Conservation (phyloP, 495 filamentous ascomycete species). For the Penicillium atrosanguineum region DNA sequence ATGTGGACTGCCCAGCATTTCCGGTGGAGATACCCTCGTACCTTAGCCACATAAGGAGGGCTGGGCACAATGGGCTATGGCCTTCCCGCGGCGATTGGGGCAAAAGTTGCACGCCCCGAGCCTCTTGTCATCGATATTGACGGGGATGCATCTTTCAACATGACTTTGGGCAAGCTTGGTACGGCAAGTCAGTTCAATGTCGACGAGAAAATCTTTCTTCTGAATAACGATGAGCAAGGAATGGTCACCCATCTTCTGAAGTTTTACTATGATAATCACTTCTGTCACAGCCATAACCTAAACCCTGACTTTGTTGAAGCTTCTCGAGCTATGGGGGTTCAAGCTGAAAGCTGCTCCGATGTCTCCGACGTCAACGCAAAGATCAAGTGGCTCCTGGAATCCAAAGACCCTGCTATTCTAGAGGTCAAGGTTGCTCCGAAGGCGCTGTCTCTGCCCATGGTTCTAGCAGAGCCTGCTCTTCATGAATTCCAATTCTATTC, state of each 20-base stretch:
- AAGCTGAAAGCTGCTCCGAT: slow-evolving; percentile 53
- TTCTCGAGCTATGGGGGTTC: slow-evolving; percentile 69
- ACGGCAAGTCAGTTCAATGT: slow-evolving; percentile 91
- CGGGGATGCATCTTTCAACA: slow-evolving; percentile 94
- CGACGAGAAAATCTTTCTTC: slow-evolving; percentile 82
- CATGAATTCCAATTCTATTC: slow-evolving; percentile 3
- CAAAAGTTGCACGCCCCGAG: slow-evolving; percentile 85
- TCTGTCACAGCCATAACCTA: slow-evolving; percentile 85
- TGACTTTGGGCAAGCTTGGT: slow-evolving; percentile 91
- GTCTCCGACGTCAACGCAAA: slow-evolving; percentile 59
- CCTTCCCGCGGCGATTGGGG: slow-evolving; percentile 88
- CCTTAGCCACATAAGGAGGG: slow-evolving; percentile 88
- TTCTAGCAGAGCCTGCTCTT: background rate
- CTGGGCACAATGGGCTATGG: slow-evolving; percentile 96
- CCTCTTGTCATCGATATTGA: slow-evolving; percentile 90
- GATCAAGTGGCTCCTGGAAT: slow-evolving; percentile 71
- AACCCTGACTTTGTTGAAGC: slow-evolving; percentile 60
- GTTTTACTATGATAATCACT: slow-evolving; percentile 89
- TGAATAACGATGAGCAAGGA: slow-evolving; percentile 93
- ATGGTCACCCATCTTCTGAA: slow-evolving; percentile 98
- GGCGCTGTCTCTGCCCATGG: slow-evolving; percentile 1
- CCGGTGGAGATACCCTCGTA: slow-evolving; percentile 81
- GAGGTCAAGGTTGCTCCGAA: slow-evolving; percentile 29
- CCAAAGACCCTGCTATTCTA: slow-evolving; percentile 65
- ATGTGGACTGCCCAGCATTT: slow-evolving; percentile 98